Evolutionary conservation across 768 basidiomycete genomes (phyloP).

Genomic region (Hypsizygus marmoreus): DNA sequence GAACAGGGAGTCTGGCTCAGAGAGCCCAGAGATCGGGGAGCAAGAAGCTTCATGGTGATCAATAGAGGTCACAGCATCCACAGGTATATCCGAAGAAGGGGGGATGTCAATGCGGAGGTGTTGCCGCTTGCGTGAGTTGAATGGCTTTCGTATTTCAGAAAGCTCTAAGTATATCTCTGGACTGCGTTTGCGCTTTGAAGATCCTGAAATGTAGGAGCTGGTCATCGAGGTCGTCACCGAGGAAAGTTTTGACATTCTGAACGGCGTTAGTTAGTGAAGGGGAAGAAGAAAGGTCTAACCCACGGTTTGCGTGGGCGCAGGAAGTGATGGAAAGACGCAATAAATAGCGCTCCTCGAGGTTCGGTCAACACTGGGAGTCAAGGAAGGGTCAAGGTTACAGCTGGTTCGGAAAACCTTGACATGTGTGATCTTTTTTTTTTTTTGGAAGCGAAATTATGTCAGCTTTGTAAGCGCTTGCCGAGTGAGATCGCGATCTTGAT

Average conservation of each 20-base stretch:
- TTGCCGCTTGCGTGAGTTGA: constrained; percentile 11
- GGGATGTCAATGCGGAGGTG: constrained; percentile 20
- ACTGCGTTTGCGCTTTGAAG: constrained; percentile 11
- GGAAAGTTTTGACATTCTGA: too few relatives aligned
- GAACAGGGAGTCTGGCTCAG: constrained; percentile 48
- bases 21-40: constrained; percentile 18
- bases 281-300: neutral
- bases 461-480: neutral
- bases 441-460: too few relatives aligned
- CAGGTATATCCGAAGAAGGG: neutral
- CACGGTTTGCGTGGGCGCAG: too few relatives aligned
- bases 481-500: too few relatives aligned
- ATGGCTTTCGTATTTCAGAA: neutral
- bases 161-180: neutral
- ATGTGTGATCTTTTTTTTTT: too few relatives aligned
- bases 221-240: too few relatives aligned
- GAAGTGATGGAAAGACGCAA: too few relatives aligned
- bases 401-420: too few relatives aligned
- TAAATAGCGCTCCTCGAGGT: too few relatives aligned
- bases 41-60: constrained; percentile 4
- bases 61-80: neutral
- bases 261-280: constrained; percentile 3
- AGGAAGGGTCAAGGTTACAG: neutral
- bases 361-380: too few relatives aligned
- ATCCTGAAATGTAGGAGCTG: constrained; percentile 3